Percentiles rank a stretch among this genome's conserved stretches.
phyloP scores from a whole-genome alignment of 2,329 filamentous ascomycete genomes.

The Dryadomyces quercivorus region DNA sequence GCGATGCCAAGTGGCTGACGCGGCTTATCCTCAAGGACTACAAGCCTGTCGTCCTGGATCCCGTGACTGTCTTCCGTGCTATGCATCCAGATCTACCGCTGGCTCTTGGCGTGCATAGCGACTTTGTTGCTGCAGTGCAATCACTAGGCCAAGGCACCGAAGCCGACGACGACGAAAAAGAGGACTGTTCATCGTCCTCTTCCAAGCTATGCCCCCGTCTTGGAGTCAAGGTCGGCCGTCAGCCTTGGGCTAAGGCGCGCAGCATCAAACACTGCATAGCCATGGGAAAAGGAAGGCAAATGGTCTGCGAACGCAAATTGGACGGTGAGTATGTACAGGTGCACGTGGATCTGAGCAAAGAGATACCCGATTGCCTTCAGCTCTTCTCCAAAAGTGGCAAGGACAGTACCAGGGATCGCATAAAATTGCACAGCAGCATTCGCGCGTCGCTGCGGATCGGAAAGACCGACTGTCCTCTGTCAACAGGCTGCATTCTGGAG shows the following conservation, averaged over 20 bases:
- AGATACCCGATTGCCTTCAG: constrained; percentile 41
- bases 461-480: constrained; percentile 42
- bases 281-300: constrained; percentile 40
- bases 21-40: constrained; percentile 69
- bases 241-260: constrained; percentile 51
- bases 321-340: constrained; percentile 89
- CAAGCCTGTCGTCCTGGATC: constrained; percentile 52
- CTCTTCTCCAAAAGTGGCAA: constrained; percentile 92
- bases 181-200: neutral
- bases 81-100: constrained; percentile 61
- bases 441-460: constrained; percentile 52
- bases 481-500: constrained; percentile 61
- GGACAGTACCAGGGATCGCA: constrained; percentile 66
- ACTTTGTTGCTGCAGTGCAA: constrained; percentile 44
- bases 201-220: constrained; percentile 28
- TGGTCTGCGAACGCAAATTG: constrained; percentile 72
- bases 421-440: constrained; percentile 48
- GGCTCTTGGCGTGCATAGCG: constrained; percentile 57
- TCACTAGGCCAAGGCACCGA: neutral
- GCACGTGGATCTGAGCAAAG: constrained; percentile 57
- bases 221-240: constrained; percentile 53
- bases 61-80: constrained; percentile 37
- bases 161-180: neutral
- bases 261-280: constrained; percentile 64
- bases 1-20: constrained; percentile 79